Conservation (phyloP, 2,329 filamentous ascomycete species). For the Parastagonospora avenae region DNA sequence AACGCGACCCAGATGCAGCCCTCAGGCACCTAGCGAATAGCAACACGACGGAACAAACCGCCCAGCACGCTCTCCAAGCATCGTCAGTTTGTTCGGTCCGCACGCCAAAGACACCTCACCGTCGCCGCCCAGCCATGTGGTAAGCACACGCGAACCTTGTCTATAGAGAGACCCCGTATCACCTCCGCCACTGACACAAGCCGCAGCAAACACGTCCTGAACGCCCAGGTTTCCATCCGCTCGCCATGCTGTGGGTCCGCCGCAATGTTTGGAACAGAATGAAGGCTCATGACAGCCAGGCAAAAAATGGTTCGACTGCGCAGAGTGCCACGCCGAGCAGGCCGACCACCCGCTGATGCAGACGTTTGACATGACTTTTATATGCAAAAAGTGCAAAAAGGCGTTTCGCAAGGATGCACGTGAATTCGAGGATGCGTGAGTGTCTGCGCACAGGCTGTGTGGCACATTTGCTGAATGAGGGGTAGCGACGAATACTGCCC, state of each 20-base stretch:
- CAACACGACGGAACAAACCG: background rate
- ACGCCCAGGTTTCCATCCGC: conserved; percentile 95
- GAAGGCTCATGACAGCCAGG: conserved; percentile 55
- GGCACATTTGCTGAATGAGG: conserved; percentile 11
- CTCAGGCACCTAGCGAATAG: conserved; percentile 27
- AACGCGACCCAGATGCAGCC: conserved; percentile 4
- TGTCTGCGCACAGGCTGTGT: background rate
- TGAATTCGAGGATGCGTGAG: conserved; percentile 80
- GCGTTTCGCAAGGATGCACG: conserved; percentile 92
- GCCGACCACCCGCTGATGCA: conserved; percentile 78
- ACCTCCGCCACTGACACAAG: conserved; percentile 25
- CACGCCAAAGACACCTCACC: background rate
- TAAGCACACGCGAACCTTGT: conserved; percentile 19
- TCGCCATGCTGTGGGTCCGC: conserved; percentile 83
- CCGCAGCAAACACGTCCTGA: conserved; percentile 91
- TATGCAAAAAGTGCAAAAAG: conserved; percentile 99
- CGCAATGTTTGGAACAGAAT: background rate
- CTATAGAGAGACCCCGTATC: conserved; percentile 16
- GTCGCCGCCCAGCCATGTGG: conserved; percentile 27
- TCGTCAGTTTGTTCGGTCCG: background rate
- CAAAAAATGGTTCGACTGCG: conserved; percentile 98
- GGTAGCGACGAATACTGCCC: conserved; percentile 93
- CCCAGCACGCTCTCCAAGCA: background rate
- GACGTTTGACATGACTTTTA: conserved; percentile 86
- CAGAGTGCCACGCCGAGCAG: conserved; percentile 86